A percentile compares a stretch with the other conserved stretches of the same genome.
Evolutionary conservation across 805 yeast species (phyloP).

Genomic region (Kluyveromyces lactis): DNA sequence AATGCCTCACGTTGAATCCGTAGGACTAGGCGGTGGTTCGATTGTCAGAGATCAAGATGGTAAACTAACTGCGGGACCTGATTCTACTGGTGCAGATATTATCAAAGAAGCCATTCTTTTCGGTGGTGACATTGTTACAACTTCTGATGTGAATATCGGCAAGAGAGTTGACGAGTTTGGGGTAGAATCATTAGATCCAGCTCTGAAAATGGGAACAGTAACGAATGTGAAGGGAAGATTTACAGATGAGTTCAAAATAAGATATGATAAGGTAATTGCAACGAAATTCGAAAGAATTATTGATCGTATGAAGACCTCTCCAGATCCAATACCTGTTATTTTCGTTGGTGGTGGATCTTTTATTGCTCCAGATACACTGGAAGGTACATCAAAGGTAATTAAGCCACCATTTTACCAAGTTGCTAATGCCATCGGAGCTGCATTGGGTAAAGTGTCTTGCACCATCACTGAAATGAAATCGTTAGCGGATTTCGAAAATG

Average conservation of each 20-base stretch:
- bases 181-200: slow-evolving; percentile 8
- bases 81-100: slow-evolving; percentile 39
- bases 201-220: slow-evolving; percentile 24
- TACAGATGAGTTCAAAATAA: slow-evolving; percentile 6
- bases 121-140: slow-evolving; percentile 36
- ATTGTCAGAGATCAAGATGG: slow-evolving; percentile 28
- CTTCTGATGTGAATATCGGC: slow-evolving; percentile 33
- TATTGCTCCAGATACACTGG: slow-evolving; percentile 31
- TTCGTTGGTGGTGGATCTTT: slow-evolving; percentile 46
- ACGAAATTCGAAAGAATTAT: slow-evolving; percentile 32
- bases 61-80: slow-evolving; percentile 37
- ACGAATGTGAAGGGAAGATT: slow-evolving; percentile 17
- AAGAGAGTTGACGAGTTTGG: slow-evolving; percentile 6
- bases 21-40: slow-evolving; percentile 46
- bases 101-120: slow-evolving; percentile 30
- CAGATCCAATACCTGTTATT: slow-evolving; percentile 36
- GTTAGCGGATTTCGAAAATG: slow-evolving; percentile 14
- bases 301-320: slow-evolving; percentile 38
- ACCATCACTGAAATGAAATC: slow-evolving; percentile 12
- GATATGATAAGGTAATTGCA: slow-evolving; percentile 16
- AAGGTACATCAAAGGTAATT: slow-evolving; percentile 36
- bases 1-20: slow-evolving; percentile 43
- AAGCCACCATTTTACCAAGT: slow-evolving; percentile 36
- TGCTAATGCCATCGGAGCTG: slow-evolving; percentile 46
- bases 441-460: slow-evolving; percentile 37